A percentile compares a stretch with the other conserved stretches of the same genome.
Evolutionary conservation across 2,329 filamentous ascomycete genomes (phyloP).

Genomic region (Bipolaris cookei): DNA sequence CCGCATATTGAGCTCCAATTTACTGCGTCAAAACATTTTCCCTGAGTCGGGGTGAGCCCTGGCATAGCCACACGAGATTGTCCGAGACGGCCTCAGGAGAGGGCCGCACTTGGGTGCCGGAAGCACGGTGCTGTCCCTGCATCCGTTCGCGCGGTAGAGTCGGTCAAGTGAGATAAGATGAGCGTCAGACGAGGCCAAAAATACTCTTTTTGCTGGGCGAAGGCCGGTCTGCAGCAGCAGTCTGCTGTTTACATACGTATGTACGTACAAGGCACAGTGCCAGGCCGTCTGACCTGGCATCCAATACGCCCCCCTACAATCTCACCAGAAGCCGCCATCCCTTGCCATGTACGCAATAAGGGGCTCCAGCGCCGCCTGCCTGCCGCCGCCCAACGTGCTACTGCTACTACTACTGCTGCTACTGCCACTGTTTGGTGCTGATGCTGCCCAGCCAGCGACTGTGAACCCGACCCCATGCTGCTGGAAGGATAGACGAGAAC

Average conservation of each 20-base stretch:
- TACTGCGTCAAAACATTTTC: constrained; percentile 19
- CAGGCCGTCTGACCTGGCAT: constrained; percentile 8
- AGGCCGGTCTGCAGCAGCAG: background rate
- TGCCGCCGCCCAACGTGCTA: background rate
- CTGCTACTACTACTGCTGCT: background rate
- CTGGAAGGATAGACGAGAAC: no score
- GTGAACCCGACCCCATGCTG: no score
- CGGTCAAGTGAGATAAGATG: constrained; percentile 7
- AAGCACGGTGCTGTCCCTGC: constrained; percentile 23
- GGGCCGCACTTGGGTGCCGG: constrained; percentile 6
- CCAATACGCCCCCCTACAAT: constrained; percentile 7
- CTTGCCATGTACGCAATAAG: constrained; percentile 5
- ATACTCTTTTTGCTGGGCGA: background rate
- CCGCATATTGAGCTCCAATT: constrained; percentile 25
- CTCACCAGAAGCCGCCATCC: constrained; percentile 22
- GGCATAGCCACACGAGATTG: constrained; percentile 2
- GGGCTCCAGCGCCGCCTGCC: background rate
- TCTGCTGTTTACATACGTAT: background rate
- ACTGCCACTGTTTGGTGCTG: no score
- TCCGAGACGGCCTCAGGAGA: constrained; percentile 1
- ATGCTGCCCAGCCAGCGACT: no score
- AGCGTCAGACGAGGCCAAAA: constrained; percentile 4
- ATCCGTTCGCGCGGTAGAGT: constrained; percentile 12
- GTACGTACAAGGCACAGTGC: background rate
- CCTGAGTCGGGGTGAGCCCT: constrained; percentile 15